These are phyloP conservation scores for Cystobasidium pallidum DNA, from an alignment of 1,284 basidiomycete species.

Conservation along the genomic window DNA sequence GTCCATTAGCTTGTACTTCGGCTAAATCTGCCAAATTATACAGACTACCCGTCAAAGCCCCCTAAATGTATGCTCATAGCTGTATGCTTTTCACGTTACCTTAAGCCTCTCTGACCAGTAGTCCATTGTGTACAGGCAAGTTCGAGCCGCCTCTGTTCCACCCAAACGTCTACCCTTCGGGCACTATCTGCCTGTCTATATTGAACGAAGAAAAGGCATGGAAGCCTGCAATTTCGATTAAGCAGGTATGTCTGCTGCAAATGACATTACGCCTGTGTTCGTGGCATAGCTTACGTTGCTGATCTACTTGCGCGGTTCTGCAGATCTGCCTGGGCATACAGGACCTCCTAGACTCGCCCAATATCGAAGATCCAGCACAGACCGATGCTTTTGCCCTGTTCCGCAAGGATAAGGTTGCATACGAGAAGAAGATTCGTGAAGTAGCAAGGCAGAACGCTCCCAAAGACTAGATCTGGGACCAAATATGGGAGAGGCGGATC, in stretches of 20 bases:
- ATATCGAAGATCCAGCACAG: slow-evolving; percentile 54
- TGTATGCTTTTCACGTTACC: background rate
- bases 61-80: slow-evolving; percentile 74
- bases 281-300: background rate
- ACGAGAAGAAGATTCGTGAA: slow-evolving; percentile 44
- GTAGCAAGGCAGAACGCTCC: slow-evolving; percentile 43
- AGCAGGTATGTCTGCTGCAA: slow-evolving; percentile 69
- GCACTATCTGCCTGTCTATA: slow-evolving; percentile 87
- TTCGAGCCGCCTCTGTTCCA: slow-evolving; percentile 95
- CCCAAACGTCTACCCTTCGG: slow-evolving; percentile 98
- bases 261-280: too few relatives aligned
- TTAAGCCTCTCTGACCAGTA: background rate
- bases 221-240: slow-evolving; percentile 99
- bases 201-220: slow-evolving; percentile 98
- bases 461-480: background rate
- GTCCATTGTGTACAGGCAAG: slow-evolving; percentile 69
- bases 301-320: background rate
- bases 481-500: background rate
- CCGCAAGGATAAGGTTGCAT: slow-evolving; percentile 45
- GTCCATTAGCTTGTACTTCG: background rate
- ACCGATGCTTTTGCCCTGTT: slow-evolving; percentile 52
- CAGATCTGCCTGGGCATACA: slow-evolving; percentile 81
- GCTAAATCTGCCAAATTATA: slow-evolving; percentile 13
- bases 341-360: slow-evolving; percentile 51
- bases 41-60: slow-evolving; percentile 95